A percentile compares a stretch with the other conserved stretches of the same genome.
phyloP scores from a whole-genome alignment of 2,329 filamentous ascomycete species.

The Calonectria pseudoreteaudii region DNA sequence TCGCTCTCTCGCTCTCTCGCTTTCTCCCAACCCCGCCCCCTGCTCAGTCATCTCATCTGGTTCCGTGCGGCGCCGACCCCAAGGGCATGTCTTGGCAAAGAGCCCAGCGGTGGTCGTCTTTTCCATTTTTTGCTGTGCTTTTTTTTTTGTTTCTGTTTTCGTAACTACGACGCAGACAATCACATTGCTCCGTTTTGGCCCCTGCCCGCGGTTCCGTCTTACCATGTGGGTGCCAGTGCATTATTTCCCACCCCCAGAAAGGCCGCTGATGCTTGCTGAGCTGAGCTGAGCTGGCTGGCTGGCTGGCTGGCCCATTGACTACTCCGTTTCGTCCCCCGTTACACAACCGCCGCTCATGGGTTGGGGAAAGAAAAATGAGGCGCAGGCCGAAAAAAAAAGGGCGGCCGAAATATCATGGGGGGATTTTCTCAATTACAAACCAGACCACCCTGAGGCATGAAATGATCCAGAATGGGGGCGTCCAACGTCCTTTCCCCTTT shows the following conservation, averaged over 20 bases:
- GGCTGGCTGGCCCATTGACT: neutral
- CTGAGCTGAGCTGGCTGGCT: constrained; percentile 11
- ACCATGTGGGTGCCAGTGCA: constrained; percentile 12
- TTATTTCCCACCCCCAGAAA: constrained; percentile 4
- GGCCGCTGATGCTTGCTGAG: constrained; percentile 25
- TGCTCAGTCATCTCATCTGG: neutral
- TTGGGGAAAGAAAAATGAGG: neutral
- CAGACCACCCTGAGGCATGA: constrained; percentile 1
- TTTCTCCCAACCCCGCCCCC: neutral
- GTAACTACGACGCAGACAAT: neutral
- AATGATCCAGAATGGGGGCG: neutral
- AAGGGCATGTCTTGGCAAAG: neutral
- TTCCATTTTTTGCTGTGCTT: neutral
- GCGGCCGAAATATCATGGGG: neutral
- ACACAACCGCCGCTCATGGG: neutral
- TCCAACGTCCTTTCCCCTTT: no score
- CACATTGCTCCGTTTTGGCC: neutral
- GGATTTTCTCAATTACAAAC: neutral
- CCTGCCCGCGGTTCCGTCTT: neutral
- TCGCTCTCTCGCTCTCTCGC: no score
- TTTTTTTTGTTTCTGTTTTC: neutral
- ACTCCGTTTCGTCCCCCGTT: neutral
- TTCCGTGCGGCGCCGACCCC: neutral
- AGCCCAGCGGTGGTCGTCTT: neutral
- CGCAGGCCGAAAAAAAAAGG: neutral